Evolutionary conservation across 768 basidiomycete genomes (phyloP).

Genomic region (Termitomyces sp.): DNA sequence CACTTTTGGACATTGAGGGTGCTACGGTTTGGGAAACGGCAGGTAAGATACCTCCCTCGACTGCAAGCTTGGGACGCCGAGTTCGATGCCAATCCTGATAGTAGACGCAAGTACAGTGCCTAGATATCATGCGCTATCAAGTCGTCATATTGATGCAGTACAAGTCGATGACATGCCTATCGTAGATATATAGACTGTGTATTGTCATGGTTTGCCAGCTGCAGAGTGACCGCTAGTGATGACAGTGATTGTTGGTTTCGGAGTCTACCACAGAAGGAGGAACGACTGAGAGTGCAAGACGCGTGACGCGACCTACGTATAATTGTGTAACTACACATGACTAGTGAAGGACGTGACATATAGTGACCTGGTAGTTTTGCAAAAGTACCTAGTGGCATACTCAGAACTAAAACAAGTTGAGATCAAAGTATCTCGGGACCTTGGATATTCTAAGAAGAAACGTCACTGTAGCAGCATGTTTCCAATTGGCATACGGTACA

Average conservation of each 20-base stretch:
- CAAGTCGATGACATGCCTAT: conserved; percentile 49
- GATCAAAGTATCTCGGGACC: neutral
- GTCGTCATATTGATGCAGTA: conserved; percentile 1
- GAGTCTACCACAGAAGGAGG: too few species aligned
- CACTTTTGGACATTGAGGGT: conserved; percentile 22
- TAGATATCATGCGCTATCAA: conserved; percentile 22
- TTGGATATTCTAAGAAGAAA: neutral
- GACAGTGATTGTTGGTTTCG: too few species aligned
- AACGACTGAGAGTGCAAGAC: too few species aligned
- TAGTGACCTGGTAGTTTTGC: too few species aligned
- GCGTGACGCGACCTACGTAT: too few species aligned
- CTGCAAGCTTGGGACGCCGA: conserved; percentile 64
- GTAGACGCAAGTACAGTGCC: conserved; percentile 90
- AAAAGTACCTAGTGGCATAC: neutral
- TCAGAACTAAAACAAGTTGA: neutral
- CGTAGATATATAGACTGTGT: conserved; percentile 89
- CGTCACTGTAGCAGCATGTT: conserved; percentile 3
- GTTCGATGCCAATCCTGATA: conserved; percentile 95
- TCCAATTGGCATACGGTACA: conserved; percentile 65
- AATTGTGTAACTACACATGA: too few species aligned
- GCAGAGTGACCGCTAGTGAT: too few species aligned
- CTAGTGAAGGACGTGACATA: too few species aligned
- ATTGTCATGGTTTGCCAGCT: conserved; percentile 60
- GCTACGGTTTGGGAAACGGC: conserved; percentile 74
- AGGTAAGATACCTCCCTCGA: conserved; percentile 66